Base-by-base conservation (phyloP, 768 basidiomycete species). In the Melanogaster broomeanus region DNA sequence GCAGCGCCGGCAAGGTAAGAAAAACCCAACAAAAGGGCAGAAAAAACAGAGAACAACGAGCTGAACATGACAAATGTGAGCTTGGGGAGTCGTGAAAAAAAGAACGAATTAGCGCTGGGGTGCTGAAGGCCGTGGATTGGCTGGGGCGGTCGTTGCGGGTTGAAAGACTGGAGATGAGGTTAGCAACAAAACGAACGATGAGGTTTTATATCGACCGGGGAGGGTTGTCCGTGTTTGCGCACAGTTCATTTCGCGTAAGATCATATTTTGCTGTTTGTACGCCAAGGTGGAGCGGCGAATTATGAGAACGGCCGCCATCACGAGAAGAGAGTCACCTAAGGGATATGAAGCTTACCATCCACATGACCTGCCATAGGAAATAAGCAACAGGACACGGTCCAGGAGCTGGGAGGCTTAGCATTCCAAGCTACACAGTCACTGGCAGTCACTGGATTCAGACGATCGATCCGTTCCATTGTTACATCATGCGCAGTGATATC, bases 11-110 rank as follows among this genome's bases (percentile, higher is more conserved):
- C 66, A 44, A 67, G 41, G 48, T 62, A 56, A 42, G 63, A 48
- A 47, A 69, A 51, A 28, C 48, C 52, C 50, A 72, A 50, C 45
- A 73, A 34, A 44, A 74, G 56, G 56, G 69, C 55, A 44, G 62
- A 68, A 60, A 75, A 53, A 44, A 65, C 48, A 40, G 65, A 48
- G 31, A 62, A 48, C 34, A 60, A 38, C 12, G 48, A 53, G 44
- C 31, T 53, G 30, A 66, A 50, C 69, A 68, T 69, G 51, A 38
- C 41, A 27, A 42, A 46, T 30, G 24, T 46, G n/a, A 38, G 12
- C 5, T 24, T 42, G 34, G 2, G 25, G n/a, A 40, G 48, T 55
- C 53, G 52, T 61, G 41, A 58, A 62, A 59, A 62, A 59, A n/a
- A 13, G 61, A 59, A 55, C 28, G 68, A n/a, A 51, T 38, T 47